These are phyloP conservation scores for Malus hybrid DNA, from an alignment of 331 rosid genomes.

Conservation along the genomic window DNA sequence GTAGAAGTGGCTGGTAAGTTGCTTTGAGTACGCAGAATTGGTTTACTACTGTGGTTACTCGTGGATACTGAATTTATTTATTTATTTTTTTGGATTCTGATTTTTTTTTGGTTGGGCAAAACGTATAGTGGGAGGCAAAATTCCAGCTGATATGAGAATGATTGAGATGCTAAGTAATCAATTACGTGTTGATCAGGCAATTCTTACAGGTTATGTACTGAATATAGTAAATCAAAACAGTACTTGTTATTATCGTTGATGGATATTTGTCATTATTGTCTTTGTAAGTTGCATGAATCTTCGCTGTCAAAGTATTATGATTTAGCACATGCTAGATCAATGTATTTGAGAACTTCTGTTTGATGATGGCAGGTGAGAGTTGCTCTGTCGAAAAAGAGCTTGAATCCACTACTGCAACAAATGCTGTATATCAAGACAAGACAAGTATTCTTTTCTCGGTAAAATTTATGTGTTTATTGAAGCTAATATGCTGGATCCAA, in stretches of 20 bases:
- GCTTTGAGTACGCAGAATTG: slow-evolving; percentile 16
- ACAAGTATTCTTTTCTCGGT: slow-evolving; percentile 95
- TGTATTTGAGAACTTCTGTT: not conserved
- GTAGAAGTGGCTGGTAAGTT: slow-evolving; percentile 88
- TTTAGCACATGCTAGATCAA: not conserved
- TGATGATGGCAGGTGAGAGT: slow-evolving; percentile 76
- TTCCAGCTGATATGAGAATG: slow-evolving; percentile 99
- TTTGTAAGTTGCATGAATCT: not conserved
- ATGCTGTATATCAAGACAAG: slow-evolving; percentile 97
- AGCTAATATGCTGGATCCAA: not conserved
- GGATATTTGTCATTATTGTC: not conserved
- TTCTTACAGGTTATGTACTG: slow-evolving; percentile 62
- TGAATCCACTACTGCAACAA: slow-evolving; percentile 57
- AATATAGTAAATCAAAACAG: not conserved
- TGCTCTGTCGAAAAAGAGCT: slow-evolving; percentile 94
- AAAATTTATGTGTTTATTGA: slow-evolving; percentile 18
- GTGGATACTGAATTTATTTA: too few relatives aligned
- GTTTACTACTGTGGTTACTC: slow-evolving; percentile 14
- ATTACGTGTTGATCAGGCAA: slow-evolving; percentile 96
- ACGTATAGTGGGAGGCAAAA: slow-evolving; percentile 88
- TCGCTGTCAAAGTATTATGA: not conserved
- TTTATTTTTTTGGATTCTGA: not conserved
- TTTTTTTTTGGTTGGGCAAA: slow-evolving; percentile 21
- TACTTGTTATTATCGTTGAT: not conserved
- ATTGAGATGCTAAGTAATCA: slow-evolving; percentile 87